phyloP scores from a whole-genome alignment of 2,329 filamentous ascomycete genomes.

The Botryotinia convoluta region DNA sequence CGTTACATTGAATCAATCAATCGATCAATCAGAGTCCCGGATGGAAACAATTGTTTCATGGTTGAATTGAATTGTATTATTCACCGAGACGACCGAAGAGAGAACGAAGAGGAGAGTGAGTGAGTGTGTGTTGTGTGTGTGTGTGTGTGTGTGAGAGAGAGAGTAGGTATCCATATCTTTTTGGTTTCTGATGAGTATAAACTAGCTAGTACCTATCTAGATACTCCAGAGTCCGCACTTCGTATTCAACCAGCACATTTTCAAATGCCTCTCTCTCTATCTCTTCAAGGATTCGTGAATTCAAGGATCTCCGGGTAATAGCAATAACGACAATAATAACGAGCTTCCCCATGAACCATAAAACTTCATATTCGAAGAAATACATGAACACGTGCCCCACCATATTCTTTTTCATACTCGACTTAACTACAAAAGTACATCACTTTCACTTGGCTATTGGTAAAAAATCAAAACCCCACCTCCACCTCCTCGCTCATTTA shows the following conservation, averaged over 20 bases:
- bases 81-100: neutral
- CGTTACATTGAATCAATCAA: no score
- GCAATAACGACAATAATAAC: neutral
- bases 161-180: no score
- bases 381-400: neutral
- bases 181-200: neutral
- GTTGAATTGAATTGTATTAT: neutral
- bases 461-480: neutral
- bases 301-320: neutral
- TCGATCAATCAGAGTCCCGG: neutral
- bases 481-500: slow-evolving; percentile 26
- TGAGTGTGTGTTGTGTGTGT: no score
- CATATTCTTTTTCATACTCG: neutral
- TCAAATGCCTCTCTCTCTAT: neutral
- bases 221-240: neutral
- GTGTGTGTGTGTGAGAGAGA: no score
- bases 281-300: neutral
- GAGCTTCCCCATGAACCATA: neutral
- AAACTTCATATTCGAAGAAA: neutral
- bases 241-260: neutral
- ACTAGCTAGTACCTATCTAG: neutral
- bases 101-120: neutral
- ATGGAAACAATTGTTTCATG: no score
- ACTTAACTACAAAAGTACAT: neutral
- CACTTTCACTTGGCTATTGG: neutral